Base-by-base conservation (phyloP, 768 basidiomycete genomes). In the Rhizopogon rudus region DNA sequence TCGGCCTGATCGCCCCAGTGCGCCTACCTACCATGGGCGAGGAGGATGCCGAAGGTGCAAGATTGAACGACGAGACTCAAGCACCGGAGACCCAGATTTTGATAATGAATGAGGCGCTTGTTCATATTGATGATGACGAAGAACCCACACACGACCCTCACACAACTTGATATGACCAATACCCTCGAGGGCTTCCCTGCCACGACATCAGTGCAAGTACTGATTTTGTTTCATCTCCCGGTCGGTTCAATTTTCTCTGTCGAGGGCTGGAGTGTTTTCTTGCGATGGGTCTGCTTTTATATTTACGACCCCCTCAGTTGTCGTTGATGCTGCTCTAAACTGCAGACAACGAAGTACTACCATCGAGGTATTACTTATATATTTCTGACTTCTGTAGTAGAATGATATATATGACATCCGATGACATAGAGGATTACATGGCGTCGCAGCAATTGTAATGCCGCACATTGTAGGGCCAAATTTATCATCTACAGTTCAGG, bases 391-490 rank as follows among this genome's bases (percentile, higher is more conserved):
- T n/a, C n/a, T 20, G 78, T 79, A 65, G 84, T 25, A 25, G 75
- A 5, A 89, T 91, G 12, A 89, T 78, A 64, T 92, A 97, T 64
- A 98, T 74, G 41, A 98, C 81, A 94, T 97, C 90, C 93, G 98
- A 22, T 25, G 25, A 25, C 3, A 25, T 25, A 25, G 25, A 25
- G 25, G 25, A 25, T 25, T 25, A 25, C 25, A 25, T 25, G 4
- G 25, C 0, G 25, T 31, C 6, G 29, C 29, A 31, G 7, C 29
- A 5, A 31, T 31, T 10, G 31, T 33, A 33, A 33, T 33, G 10
- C 25, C 25, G 10, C 8, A 33, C 3, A 93, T 84, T 0, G 96
- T 20, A 33, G 10, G 31, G 10, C 8, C 31, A 10, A 8, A 33
- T 33, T 2, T 10, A 33, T 33, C 8, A 7, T 10, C 0, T 9